Base-by-base conservation (phyloP, 495 filamentous ascomycete genomes). In the Aspergillus baeticus region DNA sequence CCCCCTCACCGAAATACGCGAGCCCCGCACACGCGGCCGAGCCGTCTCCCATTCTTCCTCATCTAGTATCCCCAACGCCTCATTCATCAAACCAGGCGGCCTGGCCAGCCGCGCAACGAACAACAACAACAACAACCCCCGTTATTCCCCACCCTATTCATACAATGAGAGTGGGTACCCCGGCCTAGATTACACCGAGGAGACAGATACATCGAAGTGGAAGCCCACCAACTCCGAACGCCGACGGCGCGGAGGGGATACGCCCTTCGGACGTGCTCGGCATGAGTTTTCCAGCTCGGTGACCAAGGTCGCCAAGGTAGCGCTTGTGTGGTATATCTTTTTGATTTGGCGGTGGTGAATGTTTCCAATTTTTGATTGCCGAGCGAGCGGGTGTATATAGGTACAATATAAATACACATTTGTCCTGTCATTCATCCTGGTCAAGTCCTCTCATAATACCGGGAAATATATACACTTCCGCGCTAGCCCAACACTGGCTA, bases 271-370 rank as follows among this genome's bases (percentile, higher is more conserved):
- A 42, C 50, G 57, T 23, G 59, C 72, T 5, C 34, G 52, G 21
- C 11, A 57, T 14, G 69, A 73, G 34, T 62, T 78, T 13, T 23
- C 54, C 2, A 58, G 47, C 1, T 68, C 67, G 7, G 43, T 81
- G 5, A 69, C 64, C 37, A 51, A 61, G 3, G 80, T 84, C 20
- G 76, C 72, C 5, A 56, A 54, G 59, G 55, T 78, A 13, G 82
- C 80, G 21, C 46, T 81, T 43, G 54, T 52, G 7, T 74, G 76
- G 57, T 86, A 85, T 66, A 60, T 76, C 55, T 78, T 78, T 62
- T 67, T 86, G 60, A 69, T 80, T 31, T 82, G 75, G 75, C 72
- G 66, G 43, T 80, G 78, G 74, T 82, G 71, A 62, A n/a, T n/a
- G n/a, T n/a, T n/a, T n/a, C n/a, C n/a, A n/a, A n/a, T n/a, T n/a